Evolutionary conservation across 805 yeast species (phyloP), one percentile per base, ranked within the genome.

Genomic region (Pichia gijzeniarum): DNA sequence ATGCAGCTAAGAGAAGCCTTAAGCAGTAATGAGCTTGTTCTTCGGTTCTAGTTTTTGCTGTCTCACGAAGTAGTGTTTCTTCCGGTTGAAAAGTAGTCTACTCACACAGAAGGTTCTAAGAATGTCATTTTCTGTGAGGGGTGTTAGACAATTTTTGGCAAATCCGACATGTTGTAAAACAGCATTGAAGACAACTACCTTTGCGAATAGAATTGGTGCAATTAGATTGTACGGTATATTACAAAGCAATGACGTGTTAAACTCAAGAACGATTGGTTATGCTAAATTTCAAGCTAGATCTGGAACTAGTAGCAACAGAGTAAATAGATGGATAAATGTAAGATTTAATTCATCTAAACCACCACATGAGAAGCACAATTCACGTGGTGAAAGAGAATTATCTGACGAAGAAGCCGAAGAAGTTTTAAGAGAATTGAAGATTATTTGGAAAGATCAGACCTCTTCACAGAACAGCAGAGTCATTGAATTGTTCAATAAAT

Each of bases 401-500:
- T 44, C 56, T 8, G 58, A 56, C 38, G 64, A 58, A 37, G 65
- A 63, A 40, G 61, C 64, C 2, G 44, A 45, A 28, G 41, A 41
- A 17, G 34, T 62, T 18, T 42, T 60, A 8, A 39, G 41, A 3
- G 55, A 57, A 28, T 44, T 63, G 43, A 61, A 61, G 37, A 33
- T 35, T 9, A 49, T 63, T 18, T 61, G 64, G 65, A 36, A 41
- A 27, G 54, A 61, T 44, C 43, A 47, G 14, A 45, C 51, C 6
- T 37, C 56, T 19, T 45, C 51, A 21, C 58, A 57, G 28, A 47
- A 48, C 5, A 20, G 38, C n/a, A 45, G 48, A 39, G 38, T 55
- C 19, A 53, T 44, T 22, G 41, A 44, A 35, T 41, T 63, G 31
- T 55, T 62, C 36, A 55, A 56, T 18, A 53, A 57, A 35, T 60